Percentiles rank a stretch among this genome's conserved stretches.
These are phyloP conservation scores for Gaultheria prostrata DNA, from an alignment of 148 eudicot genomes.

Conservation along the genomic window DNA sequence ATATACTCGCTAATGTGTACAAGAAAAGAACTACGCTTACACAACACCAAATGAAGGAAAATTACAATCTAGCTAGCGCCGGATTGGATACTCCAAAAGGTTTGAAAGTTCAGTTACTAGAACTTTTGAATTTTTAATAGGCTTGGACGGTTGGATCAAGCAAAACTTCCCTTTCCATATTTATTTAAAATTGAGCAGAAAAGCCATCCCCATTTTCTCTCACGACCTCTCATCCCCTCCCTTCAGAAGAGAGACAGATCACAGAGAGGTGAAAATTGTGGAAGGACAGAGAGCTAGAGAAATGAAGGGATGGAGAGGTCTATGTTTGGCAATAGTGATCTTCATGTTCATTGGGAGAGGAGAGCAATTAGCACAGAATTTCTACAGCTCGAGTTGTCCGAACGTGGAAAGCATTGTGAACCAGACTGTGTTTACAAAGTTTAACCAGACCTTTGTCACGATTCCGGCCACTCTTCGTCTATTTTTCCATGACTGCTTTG, in stretches of 20 bases:
- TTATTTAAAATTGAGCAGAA: neutral
- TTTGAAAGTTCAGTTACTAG: neutral
- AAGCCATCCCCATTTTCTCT: neutral
- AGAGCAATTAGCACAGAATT: slow-evolving; percentile 40
- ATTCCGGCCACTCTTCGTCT: slow-evolving; percentile 73
- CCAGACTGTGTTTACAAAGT: slow-evolving; percentile 42
- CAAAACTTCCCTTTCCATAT: neutral
- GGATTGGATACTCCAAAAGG: neutral
- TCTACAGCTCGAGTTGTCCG: slow-evolving; percentile 54
- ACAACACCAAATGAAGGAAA: no score
- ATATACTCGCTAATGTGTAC: no score
- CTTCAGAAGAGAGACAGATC: neutral
- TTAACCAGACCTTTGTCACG: slow-evolving; percentile 47
- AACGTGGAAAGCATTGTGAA: slow-evolving; percentile 47
- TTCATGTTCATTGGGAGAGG: slow-evolving; percentile 23
- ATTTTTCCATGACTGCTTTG: slow-evolving; percentile 75
- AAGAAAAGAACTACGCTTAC: no score
- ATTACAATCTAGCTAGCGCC: no score
- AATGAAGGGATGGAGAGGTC: slow-evolving; percentile 29
- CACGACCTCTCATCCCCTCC: neutral
- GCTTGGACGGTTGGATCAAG: slow-evolving; percentile 9
- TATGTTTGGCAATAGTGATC: slow-evolving; percentile 23
- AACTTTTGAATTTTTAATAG: neutral
- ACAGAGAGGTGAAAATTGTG: neutral
- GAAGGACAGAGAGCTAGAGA: neutral